Conservation (phyloP, 2,329 filamentous ascomycete genomes). For the Aspergillus pseudotamarii region DNA sequence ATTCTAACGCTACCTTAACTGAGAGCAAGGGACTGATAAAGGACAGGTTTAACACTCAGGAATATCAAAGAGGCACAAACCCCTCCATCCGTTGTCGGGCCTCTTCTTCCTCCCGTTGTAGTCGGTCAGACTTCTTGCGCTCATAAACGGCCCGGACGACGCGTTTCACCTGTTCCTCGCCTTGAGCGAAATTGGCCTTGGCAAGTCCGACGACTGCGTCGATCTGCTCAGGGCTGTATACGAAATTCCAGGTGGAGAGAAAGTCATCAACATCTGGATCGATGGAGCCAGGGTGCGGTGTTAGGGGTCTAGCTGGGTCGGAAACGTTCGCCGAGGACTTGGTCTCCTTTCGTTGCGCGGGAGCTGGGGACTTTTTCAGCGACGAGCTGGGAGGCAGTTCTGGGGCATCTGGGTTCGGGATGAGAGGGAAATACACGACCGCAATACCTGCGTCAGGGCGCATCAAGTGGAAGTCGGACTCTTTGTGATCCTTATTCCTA, state of each 20-base stretch:
- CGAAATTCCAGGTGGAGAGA: conserved; percentile 96
- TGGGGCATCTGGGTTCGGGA: conserved; percentile 67
- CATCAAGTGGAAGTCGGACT: conserved; percentile 70
- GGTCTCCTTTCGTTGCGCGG: conserved; percentile 25
- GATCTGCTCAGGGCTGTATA: conserved; percentile 89
- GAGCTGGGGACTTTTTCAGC: conserved; percentile 26
- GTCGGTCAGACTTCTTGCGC: conserved; percentile 70
- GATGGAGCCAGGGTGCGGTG: conserved; percentile 65
- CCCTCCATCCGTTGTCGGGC: conserved; percentile 31
- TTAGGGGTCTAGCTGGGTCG: conserved; percentile 25
- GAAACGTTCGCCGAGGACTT: conserved; percentile 17
- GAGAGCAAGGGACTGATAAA: neutral
- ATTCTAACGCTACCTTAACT: neutral
- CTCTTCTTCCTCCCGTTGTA: conserved; percentile 33
- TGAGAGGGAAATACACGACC: conserved; percentile 86
- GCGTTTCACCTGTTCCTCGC: conserved; percentile 73
- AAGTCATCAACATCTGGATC: conserved; percentile 82
- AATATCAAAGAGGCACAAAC: conserved; percentile 32
- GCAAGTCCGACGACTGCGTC: conserved; percentile 82
- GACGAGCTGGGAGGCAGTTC: conserved; percentile 28
- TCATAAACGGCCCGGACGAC: conserved; percentile 90
- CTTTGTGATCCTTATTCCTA: conserved; percentile 58
- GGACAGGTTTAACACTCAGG: neutral
- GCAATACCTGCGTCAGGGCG: conserved; percentile 80
- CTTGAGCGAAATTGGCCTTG: conserved; percentile 82